Base-by-base conservation (phyloP, 306 rosid species). In the Begonia masoniana region DNA sequence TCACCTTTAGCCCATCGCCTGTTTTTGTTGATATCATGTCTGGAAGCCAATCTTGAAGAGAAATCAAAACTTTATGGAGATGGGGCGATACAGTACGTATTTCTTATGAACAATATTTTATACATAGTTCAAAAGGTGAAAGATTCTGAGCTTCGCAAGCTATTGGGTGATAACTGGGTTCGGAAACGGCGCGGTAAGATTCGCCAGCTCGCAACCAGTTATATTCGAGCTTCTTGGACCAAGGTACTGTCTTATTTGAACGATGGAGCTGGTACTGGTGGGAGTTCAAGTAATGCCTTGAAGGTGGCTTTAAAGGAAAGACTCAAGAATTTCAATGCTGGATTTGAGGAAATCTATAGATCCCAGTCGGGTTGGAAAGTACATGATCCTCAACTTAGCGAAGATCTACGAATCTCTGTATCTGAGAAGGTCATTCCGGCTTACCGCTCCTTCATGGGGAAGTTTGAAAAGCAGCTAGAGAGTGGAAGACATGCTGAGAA, bases 381-480 rank as follows among this genome's bases (percentile, higher is more conserved):
- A 12, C 87, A 92, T 0, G 96, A 92, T 66, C 62, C 70, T 56
- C 99, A 86, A 66, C 94, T 86, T 46, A 81, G 96, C 1, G 96
- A 92, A 62, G 99, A 92, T 74, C 74, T 92, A 65, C 72, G 87
- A 19, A 81, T 92, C 63, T 77, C 85, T 13, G 78, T 92, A 57
- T 83, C 95, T 0, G 96, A 91, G 79, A 92, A 81, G 82, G 96
- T 83, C 66, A 75, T 92, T 63, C 96, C 96, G 4, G 99, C 99
- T 9, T 86, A 92, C 71, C 96, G 99, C 54, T 77, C 99, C 2
- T 92, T 92, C 71, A 49, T 79, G 76, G 99, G 99, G 47, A 76
- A 94, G 73, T 86, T 86, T 53, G 71, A 81, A 46, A 56, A 80
- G 72, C 99, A 86, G 69, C 81, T 92, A 43, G 99, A 86, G 60